These are phyloP conservation scores for Schizophyllum amplum DNA, from an alignment of 1,284 basidiomycete species.

Conservation along the genomic window DNA sequence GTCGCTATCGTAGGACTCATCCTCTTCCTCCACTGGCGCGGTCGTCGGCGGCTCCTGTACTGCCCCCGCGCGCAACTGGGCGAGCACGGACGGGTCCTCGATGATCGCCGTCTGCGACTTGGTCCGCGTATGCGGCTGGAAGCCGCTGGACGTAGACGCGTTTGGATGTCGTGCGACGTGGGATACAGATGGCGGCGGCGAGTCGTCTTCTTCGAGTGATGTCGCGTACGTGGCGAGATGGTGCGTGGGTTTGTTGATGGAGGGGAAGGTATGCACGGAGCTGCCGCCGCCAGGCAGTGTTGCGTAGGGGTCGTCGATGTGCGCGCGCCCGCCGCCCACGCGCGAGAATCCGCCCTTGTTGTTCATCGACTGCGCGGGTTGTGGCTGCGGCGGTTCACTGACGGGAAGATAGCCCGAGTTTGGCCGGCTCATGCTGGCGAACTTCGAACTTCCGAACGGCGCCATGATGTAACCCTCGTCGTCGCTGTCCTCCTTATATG, in stretches of 20 bases:
- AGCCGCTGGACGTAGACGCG: conserved; percentile 30
- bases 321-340: conserved; percentile 70
- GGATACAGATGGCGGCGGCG: conserved; percentile 47
- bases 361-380: conserved; percentile 21
- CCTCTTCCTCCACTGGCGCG: conserved; percentile 13
- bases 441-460: conserved; percentile 32
- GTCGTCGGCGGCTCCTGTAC: conserved; percentile 5
- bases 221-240: conserved; percentile 15
- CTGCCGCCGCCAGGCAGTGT: conserved; percentile 19
- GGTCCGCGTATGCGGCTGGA: conserved; percentile 63
- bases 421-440: conserved; percentile 14
- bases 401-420: conserved; percentile 45
- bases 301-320: conserved; percentile 72
- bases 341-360: conserved; percentile 56
- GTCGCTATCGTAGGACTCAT: conserved; percentile 24
- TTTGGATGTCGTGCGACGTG: conserved; percentile 34
- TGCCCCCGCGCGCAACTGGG: conserved; percentile 4
- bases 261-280: conserved; percentile 57
- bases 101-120: conserved; percentile 76
- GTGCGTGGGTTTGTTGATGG: not conserved
- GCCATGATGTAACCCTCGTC: conserved; percentile 84
- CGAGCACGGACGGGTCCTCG: conserved; percentile 35
- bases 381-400: conserved; percentile 17
- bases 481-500: conserved; percentile 70
- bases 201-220: conserved; percentile 32